These are phyloP conservation scores for Clavispora asparagi DNA, from an alignment of 805 yeast species.

Conservation along the genomic window DNA sequence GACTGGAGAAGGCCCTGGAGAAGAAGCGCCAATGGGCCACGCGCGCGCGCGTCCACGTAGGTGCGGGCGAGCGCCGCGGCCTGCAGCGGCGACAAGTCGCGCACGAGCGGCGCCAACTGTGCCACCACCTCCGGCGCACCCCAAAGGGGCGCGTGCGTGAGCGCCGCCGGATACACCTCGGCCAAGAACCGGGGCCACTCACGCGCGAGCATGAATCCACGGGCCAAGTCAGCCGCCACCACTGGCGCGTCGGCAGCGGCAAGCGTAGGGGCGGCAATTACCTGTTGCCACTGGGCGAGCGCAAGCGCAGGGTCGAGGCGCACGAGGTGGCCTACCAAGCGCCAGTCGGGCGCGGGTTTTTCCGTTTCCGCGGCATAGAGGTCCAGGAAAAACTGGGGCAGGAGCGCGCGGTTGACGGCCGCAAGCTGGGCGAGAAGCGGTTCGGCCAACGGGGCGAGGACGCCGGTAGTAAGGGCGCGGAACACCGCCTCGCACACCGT, in stretches of 20 bases:
- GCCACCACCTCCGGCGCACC: conserved; percentile 22
- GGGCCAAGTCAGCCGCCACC: conserved; percentile 30
- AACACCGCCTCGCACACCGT: conserved; percentile 43
- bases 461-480: neutral
- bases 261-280: conserved; percentile 16
- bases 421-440: conserved; percentile 43
- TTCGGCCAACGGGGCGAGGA: conserved; percentile 37
- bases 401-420: conserved; percentile 46
- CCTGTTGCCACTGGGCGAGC: conserved; percentile 33
- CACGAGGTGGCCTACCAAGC: conserved; percentile 42
- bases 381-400: conserved; percentile 44
- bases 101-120: conserved; percentile 36
- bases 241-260: neutral
- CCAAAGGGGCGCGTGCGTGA: conserved; percentile 17
- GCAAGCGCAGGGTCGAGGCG: conserved; percentile 57
- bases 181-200: conserved; percentile 47
- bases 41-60: conserved; percentile 1
- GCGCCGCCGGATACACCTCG: conserved; percentile 36
- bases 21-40: conserved; percentile 7
- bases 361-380: conserved; percentile 30
- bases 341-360: conserved; percentile 31
- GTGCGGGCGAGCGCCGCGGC: conserved; percentile 5
- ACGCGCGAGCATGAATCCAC: conserved; percentile 52
- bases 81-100: conserved; percentile 33
- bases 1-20: conserved; percentile 39